Evolutionary conservation across 768 basidiomycete genomes (phyloP).

Genomic region (Tricholoma saponaceum): DNA sequence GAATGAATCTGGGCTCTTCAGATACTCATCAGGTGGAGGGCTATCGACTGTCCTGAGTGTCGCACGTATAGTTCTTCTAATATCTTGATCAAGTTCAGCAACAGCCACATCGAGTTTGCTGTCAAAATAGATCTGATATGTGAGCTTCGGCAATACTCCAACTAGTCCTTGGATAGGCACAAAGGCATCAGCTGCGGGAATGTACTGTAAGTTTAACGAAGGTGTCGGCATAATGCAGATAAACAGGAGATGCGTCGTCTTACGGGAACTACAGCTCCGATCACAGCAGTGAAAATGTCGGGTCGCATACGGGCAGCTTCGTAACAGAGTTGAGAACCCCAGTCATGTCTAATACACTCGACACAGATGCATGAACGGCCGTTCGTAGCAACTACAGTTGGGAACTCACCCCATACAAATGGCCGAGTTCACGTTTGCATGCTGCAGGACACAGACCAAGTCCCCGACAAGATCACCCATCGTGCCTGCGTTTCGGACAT

Average conservation of each 20-base stretch:
- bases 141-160: conserved; percentile 43
- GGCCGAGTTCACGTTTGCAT: conserved; percentile 43
- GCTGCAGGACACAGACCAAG: conserved; percentile 55
- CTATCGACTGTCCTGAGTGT: conserved; percentile 49
- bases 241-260: conserved; percentile 8
- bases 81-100: conserved; percentile 50
- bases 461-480: conserved; percentile 61
- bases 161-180: conserved; percentile 39
- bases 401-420: conserved; percentile 59
- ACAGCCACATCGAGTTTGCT: conserved; percentile 41
- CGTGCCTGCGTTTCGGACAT: conserved; percentile 53
- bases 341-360: conserved; percentile 54
- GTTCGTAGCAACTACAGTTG: background rate
- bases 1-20: conserved; percentile 46
- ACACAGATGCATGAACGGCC: background rate
- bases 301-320: conserved; percentile 67
- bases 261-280: conserved; percentile 61
- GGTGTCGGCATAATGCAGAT: background rate
- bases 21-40: conserved; percentile 52
- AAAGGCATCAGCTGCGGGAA: conserved; percentile 48
- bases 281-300: conserved; percentile 55
- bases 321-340: conserved; percentile 67
- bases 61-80: conserved; percentile 53
- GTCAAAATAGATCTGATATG: conserved; percentile 66
- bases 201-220: conserved; percentile 39